Evolutionary conservation across 352 stramenopile genomes (phyloP).

Genomic region (Peronosclerospora sorghi): DNA sequence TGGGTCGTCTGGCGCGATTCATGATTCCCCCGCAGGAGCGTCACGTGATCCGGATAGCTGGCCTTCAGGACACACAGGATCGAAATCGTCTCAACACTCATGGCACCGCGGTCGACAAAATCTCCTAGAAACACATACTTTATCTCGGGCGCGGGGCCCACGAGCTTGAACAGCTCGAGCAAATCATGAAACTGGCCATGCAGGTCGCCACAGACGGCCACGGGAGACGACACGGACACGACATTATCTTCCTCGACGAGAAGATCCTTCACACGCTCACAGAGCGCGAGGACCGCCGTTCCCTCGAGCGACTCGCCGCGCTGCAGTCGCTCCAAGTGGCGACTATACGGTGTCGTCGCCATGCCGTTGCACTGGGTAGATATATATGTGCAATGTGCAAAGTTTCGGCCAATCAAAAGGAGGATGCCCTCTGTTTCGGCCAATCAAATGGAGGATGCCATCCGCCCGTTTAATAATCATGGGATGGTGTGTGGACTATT

Average conservation of each 20-base stretch:
- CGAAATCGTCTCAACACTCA: constrained; percentile 90
- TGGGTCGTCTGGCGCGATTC: constrained; percentile 81
- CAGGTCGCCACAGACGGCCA: constrained; percentile 89
- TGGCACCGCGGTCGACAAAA: constrained; percentile 94
- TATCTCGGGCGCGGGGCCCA: constrained; percentile 76
- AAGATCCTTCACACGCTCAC: constrained; percentile 56
- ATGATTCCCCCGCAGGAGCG: constrained; percentile 93
- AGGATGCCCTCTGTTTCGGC: no score
- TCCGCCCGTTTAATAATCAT: no score
- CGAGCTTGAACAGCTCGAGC: constrained; percentile 87
- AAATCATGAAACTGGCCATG: constrained; percentile 97
- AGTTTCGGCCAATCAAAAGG: no score
- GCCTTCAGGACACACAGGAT: constrained; percentile 85
- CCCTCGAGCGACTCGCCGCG: constrained; percentile 42
- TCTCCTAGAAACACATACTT: constrained; percentile 95
- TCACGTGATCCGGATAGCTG: constrained; percentile 87
- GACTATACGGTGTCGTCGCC: constrained; percentile 22
- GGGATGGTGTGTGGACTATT: no score
- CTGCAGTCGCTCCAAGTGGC: constrained; percentile 49
- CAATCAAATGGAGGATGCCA: no score
- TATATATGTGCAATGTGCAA: no score
- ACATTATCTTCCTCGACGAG: constrained; percentile 78
- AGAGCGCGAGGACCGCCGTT: constrained; percentile 47
- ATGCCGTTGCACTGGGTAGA: no score
- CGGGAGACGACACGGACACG: constrained; percentile 56